phyloP scores from a whole-genome alignment of 2,329 filamentous ascomycete genomes.

The Phaeosphaeriaceae sp. region DNA sequence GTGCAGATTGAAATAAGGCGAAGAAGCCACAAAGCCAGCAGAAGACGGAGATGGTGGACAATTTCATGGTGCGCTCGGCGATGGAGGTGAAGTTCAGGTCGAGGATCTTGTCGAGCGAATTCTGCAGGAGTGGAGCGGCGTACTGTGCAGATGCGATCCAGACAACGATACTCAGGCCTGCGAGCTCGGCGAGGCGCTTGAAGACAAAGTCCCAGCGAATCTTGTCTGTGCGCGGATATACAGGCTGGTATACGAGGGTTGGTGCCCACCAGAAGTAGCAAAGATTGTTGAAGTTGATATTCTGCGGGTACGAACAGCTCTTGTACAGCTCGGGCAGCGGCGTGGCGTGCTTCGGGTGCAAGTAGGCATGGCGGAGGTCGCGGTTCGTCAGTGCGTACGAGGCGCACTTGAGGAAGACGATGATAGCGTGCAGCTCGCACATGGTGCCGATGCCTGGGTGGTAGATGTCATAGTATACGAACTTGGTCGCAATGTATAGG shows the following conservation, averaged over 20 bases:
- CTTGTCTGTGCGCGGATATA: constrained; percentile 82
- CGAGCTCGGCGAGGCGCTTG: constrained; percentile 80
- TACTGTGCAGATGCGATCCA: constrained; percentile 97
- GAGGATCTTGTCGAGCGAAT: constrained; percentile 87
- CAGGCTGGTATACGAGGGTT: constrained; percentile 94
- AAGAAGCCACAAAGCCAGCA: constrained; percentile 99
- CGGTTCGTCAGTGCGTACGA: constrained; percentile 97
- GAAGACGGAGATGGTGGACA: constrained; percentile 92
- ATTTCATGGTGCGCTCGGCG: constrained; percentile 87
- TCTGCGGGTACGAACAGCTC: constrained; percentile 84
- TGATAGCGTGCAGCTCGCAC: constrained; percentile 88
- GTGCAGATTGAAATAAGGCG: constrained; percentile 88
- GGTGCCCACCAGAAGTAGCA: constrained; percentile 98
- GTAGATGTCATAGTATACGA: constrained; percentile 90
- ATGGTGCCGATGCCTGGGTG: constrained; percentile 93
- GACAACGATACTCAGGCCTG: constrained; percentile 83
- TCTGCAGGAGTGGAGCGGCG: constrained; percentile 84
- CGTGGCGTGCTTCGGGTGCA: constrained; percentile 76
- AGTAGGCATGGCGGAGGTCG: constrained; percentile 87
- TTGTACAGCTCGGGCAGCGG: constrained; percentile 82
- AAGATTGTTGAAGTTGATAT: constrained; percentile 87
- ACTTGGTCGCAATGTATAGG: constrained; percentile 78
- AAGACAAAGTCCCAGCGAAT: constrained; percentile 88
- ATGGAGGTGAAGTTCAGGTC: constrained; percentile 82
- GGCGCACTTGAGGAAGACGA: constrained; percentile 95